Evolutionary conservation across 2,329 filamentous ascomycete species (phyloP).

Genomic region (Penicillium sp.): DNA sequence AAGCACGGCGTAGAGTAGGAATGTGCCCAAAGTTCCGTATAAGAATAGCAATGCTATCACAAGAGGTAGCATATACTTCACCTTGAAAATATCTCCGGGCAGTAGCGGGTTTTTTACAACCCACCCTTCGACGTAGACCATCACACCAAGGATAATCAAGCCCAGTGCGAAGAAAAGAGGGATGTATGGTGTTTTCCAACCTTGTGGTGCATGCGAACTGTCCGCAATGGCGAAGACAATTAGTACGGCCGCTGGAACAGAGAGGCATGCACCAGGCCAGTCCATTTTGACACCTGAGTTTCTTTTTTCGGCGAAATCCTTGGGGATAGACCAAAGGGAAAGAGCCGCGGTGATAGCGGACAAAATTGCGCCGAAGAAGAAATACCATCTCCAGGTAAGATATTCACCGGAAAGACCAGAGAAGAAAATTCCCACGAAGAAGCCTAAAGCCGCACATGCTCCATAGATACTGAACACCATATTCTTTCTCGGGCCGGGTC

Average conservation of each 20-base stretch:
- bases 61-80: conserved; percentile 69
- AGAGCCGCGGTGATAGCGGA: conserved; percentile 48
- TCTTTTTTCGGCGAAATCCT: conserved; percentile 38
- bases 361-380: conserved; percentile 64
- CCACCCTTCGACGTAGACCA: conserved; percentile 73
- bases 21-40: conserved; percentile 70
- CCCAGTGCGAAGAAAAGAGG: conserved; percentile 66
- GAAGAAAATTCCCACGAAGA: conserved; percentile 63
- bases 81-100: conserved; percentile 68
- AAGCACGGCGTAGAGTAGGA: conserved; percentile 68
- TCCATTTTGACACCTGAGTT: conserved; percentile 63
- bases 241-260: conserved; percentile 66
- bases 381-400: conserved; percentile 66
- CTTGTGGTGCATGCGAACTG: conserved; percentile 66
- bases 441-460: conserved; percentile 52
- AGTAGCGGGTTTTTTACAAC: conserved; percentile 68
- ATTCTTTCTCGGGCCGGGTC: conserved; percentile 70
- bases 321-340: conserved; percentile 52
- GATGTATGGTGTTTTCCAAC: conserved; percentile 76
- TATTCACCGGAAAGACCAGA: conserved; percentile 61
- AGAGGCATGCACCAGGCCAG: conserved; percentile 63
- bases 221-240: conserved; percentile 76
- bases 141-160: conserved; percentile 57
- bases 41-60: conserved; percentile 63
- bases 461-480: conserved; percentile 64